Conservation (phyloP, 2,329 filamentous ascomycete genomes). For the Neurospora crassa region DNA sequence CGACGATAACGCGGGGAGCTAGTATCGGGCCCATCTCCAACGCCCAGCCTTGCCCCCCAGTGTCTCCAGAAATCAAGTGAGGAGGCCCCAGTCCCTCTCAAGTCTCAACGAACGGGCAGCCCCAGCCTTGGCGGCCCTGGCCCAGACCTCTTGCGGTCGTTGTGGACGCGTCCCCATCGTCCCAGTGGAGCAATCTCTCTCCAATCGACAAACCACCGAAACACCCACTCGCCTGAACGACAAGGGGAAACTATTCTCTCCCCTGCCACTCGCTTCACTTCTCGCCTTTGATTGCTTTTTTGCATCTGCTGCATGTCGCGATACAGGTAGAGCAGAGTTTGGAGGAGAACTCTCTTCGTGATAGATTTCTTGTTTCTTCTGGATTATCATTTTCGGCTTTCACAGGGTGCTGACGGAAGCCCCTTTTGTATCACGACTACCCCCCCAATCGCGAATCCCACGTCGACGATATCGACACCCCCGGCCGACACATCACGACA, state of each 20-base stretch:
- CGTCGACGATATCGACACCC: neutral
- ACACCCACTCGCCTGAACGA: neutral
- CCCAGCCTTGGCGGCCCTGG: neutral
- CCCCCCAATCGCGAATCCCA: neutral
- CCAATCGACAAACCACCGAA: neutral
- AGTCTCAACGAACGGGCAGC: neutral
- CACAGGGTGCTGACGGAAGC: neutral
- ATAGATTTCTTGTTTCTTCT: neutral
- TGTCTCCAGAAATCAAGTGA: neutral
- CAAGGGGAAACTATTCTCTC: neutral
- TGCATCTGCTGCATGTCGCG: neutral
- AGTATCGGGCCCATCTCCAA: neutral
- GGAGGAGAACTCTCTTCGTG: neutral
- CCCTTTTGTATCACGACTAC: neutral
- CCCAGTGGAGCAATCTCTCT: neutral
- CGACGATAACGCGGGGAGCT: neutral
- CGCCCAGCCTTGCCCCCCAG: neutral
- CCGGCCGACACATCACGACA: neutral
- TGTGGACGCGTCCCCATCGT: neutral
- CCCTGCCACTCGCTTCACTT: neutral
- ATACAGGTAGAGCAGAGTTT: neutral
- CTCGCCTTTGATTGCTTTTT: constrained; percentile 1
- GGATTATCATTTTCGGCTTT: neutral
- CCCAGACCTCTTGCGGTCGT: neutral
- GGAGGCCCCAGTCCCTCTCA: neutral